phyloP scores from a whole-genome alignment of 495 filamentous ascomycete species.

The Hypoxylon fuscum region DNA sequence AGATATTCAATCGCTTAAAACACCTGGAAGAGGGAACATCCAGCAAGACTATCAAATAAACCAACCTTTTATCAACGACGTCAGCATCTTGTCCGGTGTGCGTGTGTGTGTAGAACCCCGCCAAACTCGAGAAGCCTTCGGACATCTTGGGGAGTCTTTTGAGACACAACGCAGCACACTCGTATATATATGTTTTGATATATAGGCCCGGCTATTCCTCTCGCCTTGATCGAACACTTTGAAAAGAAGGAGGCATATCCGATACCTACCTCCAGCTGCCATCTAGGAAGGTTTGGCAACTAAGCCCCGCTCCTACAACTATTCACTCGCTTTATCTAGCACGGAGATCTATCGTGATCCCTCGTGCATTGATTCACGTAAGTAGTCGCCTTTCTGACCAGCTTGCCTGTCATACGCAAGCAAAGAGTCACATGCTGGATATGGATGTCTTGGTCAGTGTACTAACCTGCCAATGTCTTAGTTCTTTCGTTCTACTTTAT shows the following conservation, averaged over 20 bases:
- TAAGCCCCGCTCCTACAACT: constrained; percentile 41
- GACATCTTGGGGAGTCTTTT: constrained; percentile 10
- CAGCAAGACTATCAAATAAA: constrained; percentile 31
- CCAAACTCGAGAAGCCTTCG: constrained; percentile 17
- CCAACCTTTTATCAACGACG: constrained; percentile 17
- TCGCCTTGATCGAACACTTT: constrained; percentile 26
- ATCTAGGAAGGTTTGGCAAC: constrained; percentile 36
- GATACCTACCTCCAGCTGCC: constrained; percentile 24
- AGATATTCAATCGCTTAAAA: constrained; percentile 52
- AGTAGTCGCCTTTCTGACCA: constrained; percentile 21
- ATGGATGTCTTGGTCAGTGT: constrained; percentile 12
- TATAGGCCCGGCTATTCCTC: constrained; percentile 22
- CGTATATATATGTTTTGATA: constrained; percentile 22
- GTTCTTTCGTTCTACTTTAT: constrained; percentile 54
- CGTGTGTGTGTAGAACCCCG: constrained; percentile 21
- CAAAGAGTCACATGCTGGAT: too few relatives aligned
- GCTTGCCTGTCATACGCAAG: too few relatives aligned
- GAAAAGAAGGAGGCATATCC: constrained; percentile 29
- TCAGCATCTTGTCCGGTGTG: constrained; percentile 23
- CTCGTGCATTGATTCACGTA: constrained; percentile 53
- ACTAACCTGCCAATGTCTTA: constrained; percentile 34
- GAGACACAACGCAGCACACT: constrained; percentile 12
- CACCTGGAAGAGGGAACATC: constrained; percentile 42
- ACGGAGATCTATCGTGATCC: constrained; percentile 35
- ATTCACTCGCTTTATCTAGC: constrained; percentile 52